phyloP scores from a whole-genome alignment of 345 rosid species.

The Brassica incana region DNA sequence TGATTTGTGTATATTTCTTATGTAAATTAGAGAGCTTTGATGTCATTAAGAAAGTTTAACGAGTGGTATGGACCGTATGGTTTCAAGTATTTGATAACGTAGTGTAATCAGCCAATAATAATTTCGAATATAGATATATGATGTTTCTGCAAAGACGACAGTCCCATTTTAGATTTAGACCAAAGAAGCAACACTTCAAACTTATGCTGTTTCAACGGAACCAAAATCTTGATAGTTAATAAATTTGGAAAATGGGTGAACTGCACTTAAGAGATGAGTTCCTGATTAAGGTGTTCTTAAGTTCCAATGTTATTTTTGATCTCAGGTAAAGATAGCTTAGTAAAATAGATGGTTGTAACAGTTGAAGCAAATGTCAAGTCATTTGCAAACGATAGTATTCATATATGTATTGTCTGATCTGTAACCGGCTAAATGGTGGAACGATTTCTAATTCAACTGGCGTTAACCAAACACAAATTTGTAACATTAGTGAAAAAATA shows the following conservation, averaged over 20 bases:
- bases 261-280: neutral
- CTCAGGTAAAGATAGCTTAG: neutral
- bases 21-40: neutral
- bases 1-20: neutral
- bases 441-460: neutral
- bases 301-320: neutral
- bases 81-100: neutral
- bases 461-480: neutral
- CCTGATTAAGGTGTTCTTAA: neutral
- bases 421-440: neutral
- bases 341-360: neutral
- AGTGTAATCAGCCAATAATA: neutral
- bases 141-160: neutral
- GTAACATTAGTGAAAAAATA: neutral
- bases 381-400: neutral
- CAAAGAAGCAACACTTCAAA: neutral
- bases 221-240: neutral
- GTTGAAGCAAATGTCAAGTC: neutral
- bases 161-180: neutral
- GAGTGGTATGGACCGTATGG: neutral
- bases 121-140: neutral
- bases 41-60: neutral
- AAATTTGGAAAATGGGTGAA: neutral
- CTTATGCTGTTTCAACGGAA: neutral
- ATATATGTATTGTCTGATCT: neutral